Base-by-base conservation (phyloP, 768 basidiomycete species). In the Rossbeevera mucosa region DNA sequence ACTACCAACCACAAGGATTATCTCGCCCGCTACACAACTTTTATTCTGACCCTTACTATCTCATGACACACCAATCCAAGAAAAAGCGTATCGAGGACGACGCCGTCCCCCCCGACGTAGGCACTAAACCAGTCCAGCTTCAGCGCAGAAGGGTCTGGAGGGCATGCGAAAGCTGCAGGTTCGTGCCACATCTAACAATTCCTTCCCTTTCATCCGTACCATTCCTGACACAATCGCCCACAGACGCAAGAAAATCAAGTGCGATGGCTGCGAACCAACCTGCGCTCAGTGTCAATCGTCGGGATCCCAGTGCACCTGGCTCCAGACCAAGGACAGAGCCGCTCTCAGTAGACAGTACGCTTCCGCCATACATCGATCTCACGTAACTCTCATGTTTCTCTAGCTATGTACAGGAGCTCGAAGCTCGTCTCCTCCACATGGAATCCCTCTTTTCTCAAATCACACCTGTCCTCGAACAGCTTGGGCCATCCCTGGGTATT, bases 181-280 rank as follows among this genome's bases (percentile, higher is more conserved):
- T 56, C 44, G 81, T 75, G 45, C 61, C 64, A 48, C 54, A 40
- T 55, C 59, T 47, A 21, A 11, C 26, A 25, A 16, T 44, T 42
- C 7, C 30, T 11, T 47, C 28, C 5, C 2, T 56, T 52, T 56
- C 56, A 58, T 56, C 50, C n/a, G 52, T 50, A 50, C 58, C 48
- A 50, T 50, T 52, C 29, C 56, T 58, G 50, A 59, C 61, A 31
- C 52, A 24, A 48, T 55, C 63, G 36, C 52, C 40, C 47, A 29
- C 67, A 91, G 91, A 56, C 83, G 89, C 59, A 92, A 92, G 81
- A 93, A 93, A 78, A 91, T 93, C 67, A 93, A 93, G 68, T 93
- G 91, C 70, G 91, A 93, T 72, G 91, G 91, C 58, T 80, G 75
- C 61, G 91, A 93, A 65, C 91, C 91, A 12, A 86, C 85, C 11